Evolutionary conservation across 768 basidiomycete genomes (phyloP).

Genomic region (Tricholoma furcatifolium): DNA sequence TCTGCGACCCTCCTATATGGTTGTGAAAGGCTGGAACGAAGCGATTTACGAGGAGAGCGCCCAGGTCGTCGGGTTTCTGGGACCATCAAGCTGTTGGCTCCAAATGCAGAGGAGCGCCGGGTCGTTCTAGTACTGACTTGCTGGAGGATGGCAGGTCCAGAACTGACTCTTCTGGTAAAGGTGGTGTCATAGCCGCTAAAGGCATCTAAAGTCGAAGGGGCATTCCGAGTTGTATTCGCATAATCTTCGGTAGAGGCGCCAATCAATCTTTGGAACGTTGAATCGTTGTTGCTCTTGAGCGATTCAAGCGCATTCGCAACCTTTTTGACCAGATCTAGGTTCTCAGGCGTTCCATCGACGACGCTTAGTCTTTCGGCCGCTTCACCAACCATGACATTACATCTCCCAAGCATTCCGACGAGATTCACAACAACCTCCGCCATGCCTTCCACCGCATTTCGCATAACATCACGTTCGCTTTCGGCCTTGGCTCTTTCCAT

Average conservation of each 20-base stretch:
- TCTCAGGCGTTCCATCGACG: constrained; percentile 31
- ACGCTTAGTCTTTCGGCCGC: constrained; percentile 38
- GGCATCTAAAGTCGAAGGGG: constrained; percentile 39
- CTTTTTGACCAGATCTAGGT: constrained; percentile 34
- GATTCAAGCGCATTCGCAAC: constrained; percentile 50
- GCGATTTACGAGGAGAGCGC: constrained; percentile 69
- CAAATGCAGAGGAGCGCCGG: constrained; percentile 39
- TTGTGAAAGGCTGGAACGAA: constrained; percentile 63
- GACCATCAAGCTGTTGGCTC: constrained; percentile 39
- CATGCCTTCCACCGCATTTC: constrained; percentile 61
- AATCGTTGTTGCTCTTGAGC: constrained; percentile 68
- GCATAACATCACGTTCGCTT: constrained; percentile 62
- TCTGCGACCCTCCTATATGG: constrained; percentile 67
- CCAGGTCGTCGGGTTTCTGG: constrained; percentile 49
- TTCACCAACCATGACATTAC: constrained; percentile 71
- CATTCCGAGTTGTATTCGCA: constrained; percentile 30
- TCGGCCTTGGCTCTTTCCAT: constrained; percentile 70
- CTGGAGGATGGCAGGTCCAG: constrained; percentile 47
- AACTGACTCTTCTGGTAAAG: constrained; percentile 48
- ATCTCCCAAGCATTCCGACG: constrained; percentile 80
- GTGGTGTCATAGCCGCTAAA: constrained; percentile 52
- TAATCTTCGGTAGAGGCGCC: constrained; percentile 69
- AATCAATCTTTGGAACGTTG: constrained; percentile 62
- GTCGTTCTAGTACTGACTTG: constrained; percentile 23
- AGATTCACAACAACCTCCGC: constrained; percentile 65